Evolutionary conservation across 768 basidiomycete genomes (phyloP).

Genomic region (Russula griseocarnosa): DNA sequence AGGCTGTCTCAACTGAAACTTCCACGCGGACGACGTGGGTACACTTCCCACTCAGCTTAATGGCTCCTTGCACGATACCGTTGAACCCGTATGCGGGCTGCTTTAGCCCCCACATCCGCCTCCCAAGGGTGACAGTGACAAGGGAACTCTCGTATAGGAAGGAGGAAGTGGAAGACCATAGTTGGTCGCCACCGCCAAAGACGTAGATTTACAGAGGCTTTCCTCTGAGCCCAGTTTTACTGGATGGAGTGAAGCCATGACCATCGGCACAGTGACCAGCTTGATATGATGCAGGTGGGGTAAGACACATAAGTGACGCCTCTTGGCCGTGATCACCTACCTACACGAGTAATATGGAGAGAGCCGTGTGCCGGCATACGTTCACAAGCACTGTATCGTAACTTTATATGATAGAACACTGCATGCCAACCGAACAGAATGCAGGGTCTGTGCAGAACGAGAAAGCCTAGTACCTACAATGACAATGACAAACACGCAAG

Average conservation of each 20-base stretch:
- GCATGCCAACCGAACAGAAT: not conserved
- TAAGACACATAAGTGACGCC: not conserved
- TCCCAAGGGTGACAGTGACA: slow-evolving; percentile 42
- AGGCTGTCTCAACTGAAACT: slow-evolving; percentile 36
- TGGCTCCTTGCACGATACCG: slow-evolving; percentile 40
- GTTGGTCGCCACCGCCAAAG: not conserved
- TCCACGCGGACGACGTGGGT: slow-evolving; percentile 40
- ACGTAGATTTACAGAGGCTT: not conserved
- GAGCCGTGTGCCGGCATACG: not conserved
- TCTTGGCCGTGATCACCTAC: too few relatives aligned
- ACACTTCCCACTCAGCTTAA: slow-evolving; percentile 37
- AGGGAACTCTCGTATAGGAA: slow-evolving; percentile 39
- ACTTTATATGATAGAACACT: too few relatives aligned
- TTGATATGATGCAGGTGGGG: not conserved
- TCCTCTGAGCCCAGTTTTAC: slow-evolving; percentile 6
- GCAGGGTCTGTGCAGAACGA: not conserved
- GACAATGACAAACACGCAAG: too few relatives aligned
- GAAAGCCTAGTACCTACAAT: too few relatives aligned
- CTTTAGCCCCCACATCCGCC: slow-evolving; percentile 38
- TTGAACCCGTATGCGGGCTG: slow-evolving; percentile 44
- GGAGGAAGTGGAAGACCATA: slow-evolving; percentile 5
- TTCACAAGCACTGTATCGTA: too few relatives aligned
- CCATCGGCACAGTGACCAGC: slow-evolving; percentile 7
- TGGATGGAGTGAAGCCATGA: not conserved
- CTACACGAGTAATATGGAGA: not conserved